These are phyloP conservation scores for Pontederia crassipes DNA, from an alignment of 176 grass and related monocot species.

Conservation along the genomic window DNA sequence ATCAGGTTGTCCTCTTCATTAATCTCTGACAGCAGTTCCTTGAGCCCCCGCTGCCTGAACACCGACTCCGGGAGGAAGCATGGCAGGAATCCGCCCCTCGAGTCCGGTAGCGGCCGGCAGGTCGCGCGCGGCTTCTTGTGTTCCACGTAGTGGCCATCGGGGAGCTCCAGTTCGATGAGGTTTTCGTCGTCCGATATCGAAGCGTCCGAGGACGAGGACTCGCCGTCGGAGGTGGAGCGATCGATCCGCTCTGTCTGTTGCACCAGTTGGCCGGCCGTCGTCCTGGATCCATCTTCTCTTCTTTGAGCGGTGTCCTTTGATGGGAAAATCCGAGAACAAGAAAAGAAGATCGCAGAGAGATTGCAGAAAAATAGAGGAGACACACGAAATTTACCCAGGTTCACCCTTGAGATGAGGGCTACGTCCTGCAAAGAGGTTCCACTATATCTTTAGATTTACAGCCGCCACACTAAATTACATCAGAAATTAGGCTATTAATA, in stretches of 20 bases:
- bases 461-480: too few species aligned
- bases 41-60: slow-evolving; percentile 47
- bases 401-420: too few species aligned
- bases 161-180: slow-evolving; percentile 18
- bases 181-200: slow-evolving; percentile 19
- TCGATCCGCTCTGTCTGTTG: neutral
- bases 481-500: too few species aligned
- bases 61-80: slow-evolving; percentile 30
- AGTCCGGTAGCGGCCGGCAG: neutral
- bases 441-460: too few species aligned
- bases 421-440: too few species aligned
- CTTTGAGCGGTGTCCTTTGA: neutral
- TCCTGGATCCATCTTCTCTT: neutral
- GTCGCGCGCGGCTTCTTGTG: neutral
- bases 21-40: slow-evolving; percentile 63
- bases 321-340: too few species aligned
- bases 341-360: too few species aligned
- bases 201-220: neutral
- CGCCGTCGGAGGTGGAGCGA: neutral
- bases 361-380: too few species aligned
- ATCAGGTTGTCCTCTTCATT: slow-evolving; percentile 82
- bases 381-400: too few species aligned
- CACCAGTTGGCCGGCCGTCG: neutral
- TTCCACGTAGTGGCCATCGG: slow-evolving; percentile 9
- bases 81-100: neutral